Base-by-base conservation (phyloP, 2,329 filamentous ascomycete species). In the Exophiala xenobiotica region DNA sequence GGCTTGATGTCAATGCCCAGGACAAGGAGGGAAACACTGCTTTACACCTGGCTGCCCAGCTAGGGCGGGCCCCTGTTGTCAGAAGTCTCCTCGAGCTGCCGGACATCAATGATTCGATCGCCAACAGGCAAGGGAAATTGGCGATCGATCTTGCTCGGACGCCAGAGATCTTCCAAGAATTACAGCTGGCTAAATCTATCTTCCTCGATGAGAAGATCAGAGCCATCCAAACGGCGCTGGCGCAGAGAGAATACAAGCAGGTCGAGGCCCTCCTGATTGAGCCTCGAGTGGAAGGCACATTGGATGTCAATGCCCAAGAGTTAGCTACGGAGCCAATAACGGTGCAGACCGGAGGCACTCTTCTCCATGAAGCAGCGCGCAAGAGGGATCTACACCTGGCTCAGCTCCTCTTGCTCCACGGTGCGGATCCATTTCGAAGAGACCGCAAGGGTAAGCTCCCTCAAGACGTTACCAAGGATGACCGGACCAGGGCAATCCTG, bases 21-120 rank as follows among this genome's bases (percentile, higher is more conserved):
- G 93, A 99, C 71, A 87, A 87, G 61, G 92, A 97, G 63, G 93
- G 93, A 55, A 99, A 97, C 68, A 96, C 91, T 1, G 86, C 93
- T 18, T 79, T 99, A 46, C 92, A 97, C 68, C 72, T 97, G 29
- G 93, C 93, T 6, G 87, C 92, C 23, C 78, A 81, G 49, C 85
- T 97, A 46, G 92, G 92, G 9, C 83, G 93, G 38, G 81, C 82
- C 0, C 81, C 86, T 2, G 80, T 96, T 6, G 91, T 99, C 49
- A 86, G 86, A 57, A 79, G 96, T 53, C 77, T 99, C 45, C 78
- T 99, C 20, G 88, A 91, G 45, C 86, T 90, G 61, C 81, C 85
- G 38, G 83, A 80, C 39, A 88, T 97, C 71, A 96, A 96, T 65
- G 93, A 99, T 67, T 85, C 90, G 5, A 76, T 95, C 42, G 76